Conservation (phyloP, 768 basidiomycete species). For the Lentinus tigrinus region DNA sequence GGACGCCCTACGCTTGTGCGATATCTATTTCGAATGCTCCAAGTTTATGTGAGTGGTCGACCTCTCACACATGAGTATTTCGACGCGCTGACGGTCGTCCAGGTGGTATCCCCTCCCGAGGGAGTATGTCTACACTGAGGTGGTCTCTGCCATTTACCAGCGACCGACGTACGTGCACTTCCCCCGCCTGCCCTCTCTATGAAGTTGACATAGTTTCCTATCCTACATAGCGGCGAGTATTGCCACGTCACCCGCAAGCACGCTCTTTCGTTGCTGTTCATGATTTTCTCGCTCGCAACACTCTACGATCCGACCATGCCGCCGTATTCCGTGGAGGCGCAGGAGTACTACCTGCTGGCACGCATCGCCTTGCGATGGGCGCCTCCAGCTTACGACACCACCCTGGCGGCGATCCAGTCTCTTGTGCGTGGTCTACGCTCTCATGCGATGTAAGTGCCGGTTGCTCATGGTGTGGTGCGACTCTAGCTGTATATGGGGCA, state of each 20-base stretch:
- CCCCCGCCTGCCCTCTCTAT: background rate
- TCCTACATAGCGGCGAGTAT: constrained; percentile 11
- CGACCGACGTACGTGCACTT: constrained; percentile 38
- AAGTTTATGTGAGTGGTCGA: constrained; percentile 53
- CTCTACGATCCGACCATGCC: constrained; percentile 54
- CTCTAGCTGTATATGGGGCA: constrained; percentile 39
- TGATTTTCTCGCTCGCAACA: constrained; percentile 61
- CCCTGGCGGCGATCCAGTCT: constrained; percentile 53
- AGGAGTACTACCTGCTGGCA: constrained; percentile 62
- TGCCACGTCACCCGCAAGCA: constrained; percentile 41
- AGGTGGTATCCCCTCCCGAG: constrained; percentile 58
- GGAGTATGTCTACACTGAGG: constrained; percentile 54
- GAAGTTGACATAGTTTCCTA: background rate
- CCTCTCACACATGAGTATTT: too few relatives aligned
- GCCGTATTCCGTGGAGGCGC: constrained; percentile 51
- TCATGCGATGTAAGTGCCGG: background rate
- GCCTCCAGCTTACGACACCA: constrained; percentile 47
- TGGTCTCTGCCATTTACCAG: constrained; percentile 53
- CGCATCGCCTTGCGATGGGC: constrained; percentile 50
- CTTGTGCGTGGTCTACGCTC: constrained; percentile 40
- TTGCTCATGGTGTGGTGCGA: constrained; percentile 31
- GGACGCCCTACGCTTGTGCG: constrained; percentile 60
- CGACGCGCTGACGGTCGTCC: background rate
- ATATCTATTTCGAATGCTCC: constrained; percentile 64
- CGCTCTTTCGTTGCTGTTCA: constrained; percentile 59